Conservation (phyloP, 1,139 yeast species). For the Eremothecium coryli region DNA sequence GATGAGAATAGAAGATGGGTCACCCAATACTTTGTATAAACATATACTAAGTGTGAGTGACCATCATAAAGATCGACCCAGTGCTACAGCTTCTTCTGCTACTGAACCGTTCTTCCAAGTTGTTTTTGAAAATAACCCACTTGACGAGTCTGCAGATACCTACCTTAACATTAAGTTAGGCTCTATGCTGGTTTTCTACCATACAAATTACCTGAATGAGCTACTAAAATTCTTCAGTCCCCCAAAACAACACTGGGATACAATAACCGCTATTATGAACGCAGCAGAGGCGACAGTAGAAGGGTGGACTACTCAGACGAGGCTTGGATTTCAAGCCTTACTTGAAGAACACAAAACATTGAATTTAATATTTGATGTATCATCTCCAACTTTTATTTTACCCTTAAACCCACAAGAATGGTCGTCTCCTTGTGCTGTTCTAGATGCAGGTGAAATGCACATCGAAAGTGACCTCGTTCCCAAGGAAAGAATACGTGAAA, state of each 20-base stretch:
- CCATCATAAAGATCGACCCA: not conserved
- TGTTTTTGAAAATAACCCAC: conserved; percentile 76
- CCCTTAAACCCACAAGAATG: conserved; percentile 75
- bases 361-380: conserved; percentile 75
- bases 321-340: conserved; percentile 88
- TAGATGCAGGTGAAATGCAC: conserved; percentile 95
- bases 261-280: conserved; percentile 83
- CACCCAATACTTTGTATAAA: conserved; percentile 61
- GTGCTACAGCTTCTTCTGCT: conserved; percentile 15
- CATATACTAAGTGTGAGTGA: conserved; percentile 70
- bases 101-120: conserved; percentile 65
- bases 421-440: conserved; percentile 80
- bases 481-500: conserved; percentile 55
- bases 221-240: conserved; percentile 72
- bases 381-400: conserved; percentile 85
- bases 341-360: conserved; percentile 89
- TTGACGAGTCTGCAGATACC: conserved; percentile 77
- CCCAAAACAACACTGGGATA: conserved; percentile 76
- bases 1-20: conserved; percentile 80
- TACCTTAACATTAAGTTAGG: conserved; percentile 62
- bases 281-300: conserved; percentile 96
- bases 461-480: conserved; percentile 75
- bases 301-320: conserved; percentile 79
- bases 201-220: conserved; percentile 70
- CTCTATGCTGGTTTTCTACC: conserved; percentile 85